Evolutionary conservation across 2,329 filamentous ascomycete genomes (phyloP), one percentile per base, ranked within the genome.

Genomic region (Fulvia fulva): DNA sequence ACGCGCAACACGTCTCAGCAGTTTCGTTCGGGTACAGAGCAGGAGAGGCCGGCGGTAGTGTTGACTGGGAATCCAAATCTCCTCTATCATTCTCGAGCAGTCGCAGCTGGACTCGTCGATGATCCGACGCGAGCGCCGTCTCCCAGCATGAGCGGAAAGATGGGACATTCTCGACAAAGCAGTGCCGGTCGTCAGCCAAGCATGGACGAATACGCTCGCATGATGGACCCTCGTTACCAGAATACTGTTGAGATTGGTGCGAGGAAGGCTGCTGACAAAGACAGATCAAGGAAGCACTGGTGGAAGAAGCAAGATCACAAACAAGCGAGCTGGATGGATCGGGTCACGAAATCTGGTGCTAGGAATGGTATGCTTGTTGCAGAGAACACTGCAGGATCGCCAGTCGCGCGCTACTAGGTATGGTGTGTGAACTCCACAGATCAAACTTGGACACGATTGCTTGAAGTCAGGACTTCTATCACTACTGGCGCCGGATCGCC

Each of bases 271-370:
- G 26, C n/a, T 19, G 55, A 52, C 19, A 63, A 63, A 44, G 62
- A 65, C 8, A 65, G 65, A 56, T 58, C 59, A 28, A 63, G 65
- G 26, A 63, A 65, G 46, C 64, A 67, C 22, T 68, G 67, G 63
- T 71, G 67, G 66, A 56, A 65, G 25, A 30, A 32, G 63, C 49
- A 74, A 71, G 56, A 55, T 73, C 58, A 74, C 56, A 56, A 61
- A 72, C 51, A 74, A 71, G 61, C 70, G 70, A 70, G 71, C 47
- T 77, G 75, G 75, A 76, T 76, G 75, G 71, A 76, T 16, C 70
- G 72, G 56, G 64, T 77, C 22, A 72, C 75, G 51, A 73, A 73
- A 58, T 66, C 74, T 19, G 75, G 75, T 2, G 67, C 76, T n/a
- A 74, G 71, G 51, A 70, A 70, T 37, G 75, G 76, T 16, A 67